Percentiles rank a stretch among this genome's conserved stretches.
These are phyloP conservation scores for Ustilaginoidea virens DNA, from an alignment of 2,329 filamentous ascomycete genomes.

Conservation along the genomic window DNA sequence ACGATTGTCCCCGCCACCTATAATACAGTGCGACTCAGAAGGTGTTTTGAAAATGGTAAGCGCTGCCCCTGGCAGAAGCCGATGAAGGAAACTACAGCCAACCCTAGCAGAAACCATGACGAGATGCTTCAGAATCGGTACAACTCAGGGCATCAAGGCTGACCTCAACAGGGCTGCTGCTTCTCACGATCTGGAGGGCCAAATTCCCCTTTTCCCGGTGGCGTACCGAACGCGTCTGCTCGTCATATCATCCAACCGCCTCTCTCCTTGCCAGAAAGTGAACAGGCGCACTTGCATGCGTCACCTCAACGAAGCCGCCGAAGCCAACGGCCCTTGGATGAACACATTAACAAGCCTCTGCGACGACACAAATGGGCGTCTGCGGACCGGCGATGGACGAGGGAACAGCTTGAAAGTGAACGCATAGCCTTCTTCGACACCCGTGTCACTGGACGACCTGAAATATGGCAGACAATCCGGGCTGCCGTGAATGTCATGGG, in stretches of 20 bases:
- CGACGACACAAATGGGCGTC: constrained; percentile 51
- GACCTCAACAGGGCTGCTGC: constrained; percentile 38
- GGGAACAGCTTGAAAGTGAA: constrained; percentile 51
- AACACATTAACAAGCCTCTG: constrained; percentile 58
- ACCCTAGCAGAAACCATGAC: too few relatives aligned
- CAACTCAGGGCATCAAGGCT: background rate
- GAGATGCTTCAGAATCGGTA: background rate
- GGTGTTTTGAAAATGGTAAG: too few relatives aligned
- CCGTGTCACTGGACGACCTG: constrained; percentile 56
- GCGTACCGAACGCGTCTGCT: constrained; percentile 31
- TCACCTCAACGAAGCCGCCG: constrained; percentile 17
- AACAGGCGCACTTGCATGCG: constrained; percentile 9
- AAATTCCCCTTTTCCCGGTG: constrained; percentile 38
- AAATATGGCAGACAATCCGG: constrained; percentile 68
- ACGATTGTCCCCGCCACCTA: too few relatives aligned
- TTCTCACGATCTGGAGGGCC: constrained; percentile 35
- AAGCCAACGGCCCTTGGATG: constrained; percentile 30
- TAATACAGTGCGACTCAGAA: too few relatives aligned
- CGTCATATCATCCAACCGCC: constrained; percentile 34
- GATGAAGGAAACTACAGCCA: too few relatives aligned
- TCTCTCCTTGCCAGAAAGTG: constrained; percentile 16
- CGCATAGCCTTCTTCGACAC: constrained; percentile 83
- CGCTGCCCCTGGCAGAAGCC: too few relatives aligned
- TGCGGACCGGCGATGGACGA: constrained; percentile 52
- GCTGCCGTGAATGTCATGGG: constrained; percentile 54